Evolutionary conservation across 805 yeast genomes (phyloP).

Genomic region (Suhomyces tanzawaensis): DNA sequence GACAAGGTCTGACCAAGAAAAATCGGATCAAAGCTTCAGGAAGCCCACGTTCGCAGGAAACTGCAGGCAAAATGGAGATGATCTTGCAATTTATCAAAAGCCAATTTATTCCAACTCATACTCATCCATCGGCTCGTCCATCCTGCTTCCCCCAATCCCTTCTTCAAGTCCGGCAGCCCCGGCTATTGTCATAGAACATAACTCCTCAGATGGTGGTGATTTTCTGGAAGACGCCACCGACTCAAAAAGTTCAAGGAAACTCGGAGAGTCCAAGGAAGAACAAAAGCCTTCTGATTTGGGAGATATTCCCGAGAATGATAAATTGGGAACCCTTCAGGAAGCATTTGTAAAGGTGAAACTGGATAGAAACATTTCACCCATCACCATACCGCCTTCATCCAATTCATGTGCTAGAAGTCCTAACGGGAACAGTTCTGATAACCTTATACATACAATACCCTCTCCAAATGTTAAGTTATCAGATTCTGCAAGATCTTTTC

Average conservation of each 20-base stretch:
- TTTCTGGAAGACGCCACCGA: neutral
- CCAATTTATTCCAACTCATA: constrained; percentile 17
- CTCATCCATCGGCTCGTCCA: constrained; percentile 26
- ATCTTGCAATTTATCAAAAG: constrained; percentile 2
- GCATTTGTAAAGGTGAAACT: neutral
- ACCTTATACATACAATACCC: constrained; percentile 11
- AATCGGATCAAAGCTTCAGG: no score
- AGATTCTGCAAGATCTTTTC: constrained; percentile 9
- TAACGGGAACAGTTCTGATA: constrained; percentile 22
- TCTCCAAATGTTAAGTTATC: constrained; percentile 5
- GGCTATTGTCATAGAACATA: constrained; percentile 4
- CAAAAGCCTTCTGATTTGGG: neutral
- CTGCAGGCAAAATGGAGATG: neutral
- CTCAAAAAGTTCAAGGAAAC: neutral
- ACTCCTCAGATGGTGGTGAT: neutral
- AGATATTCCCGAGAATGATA: neutral
- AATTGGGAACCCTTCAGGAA: neutral
- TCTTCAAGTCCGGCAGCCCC: constrained; percentile 6
- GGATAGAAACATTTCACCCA: constrained; percentile 18
- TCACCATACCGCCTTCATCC: constrained; percentile 27
- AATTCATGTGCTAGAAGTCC: constrained; percentile 26
- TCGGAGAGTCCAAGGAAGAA: neutral
- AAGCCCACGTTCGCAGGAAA: neutral
- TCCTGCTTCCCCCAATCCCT: constrained; percentile 12
- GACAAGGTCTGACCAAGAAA: neutral